Base-by-base conservation (phyloP, 2,329 filamentous ascomycete genomes). In the Fusarium sp. region DNA sequence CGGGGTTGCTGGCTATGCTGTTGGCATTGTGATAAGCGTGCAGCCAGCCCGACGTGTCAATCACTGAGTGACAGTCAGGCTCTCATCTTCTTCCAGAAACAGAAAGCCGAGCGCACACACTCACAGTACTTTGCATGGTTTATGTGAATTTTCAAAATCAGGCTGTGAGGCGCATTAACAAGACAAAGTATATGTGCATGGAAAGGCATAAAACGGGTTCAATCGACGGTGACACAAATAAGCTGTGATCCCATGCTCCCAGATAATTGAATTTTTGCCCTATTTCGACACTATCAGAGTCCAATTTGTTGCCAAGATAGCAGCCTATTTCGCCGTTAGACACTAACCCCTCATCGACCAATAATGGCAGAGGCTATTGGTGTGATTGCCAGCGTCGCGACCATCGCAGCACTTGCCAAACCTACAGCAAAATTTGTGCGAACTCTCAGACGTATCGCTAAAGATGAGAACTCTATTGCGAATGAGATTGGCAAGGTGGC, bases 31-130 rank as follows among this genome's bases (percentile, higher is more conserved):
- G 38, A 63, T 2, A 18, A 31, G 45, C 14, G 24, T 63, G 50
- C 38, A 63, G 58, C 20, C 38, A 50, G 58, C 20, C 34, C 1
- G 44, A 63, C 61, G 50, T 64, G 58, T 64, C 50, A 58, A 9
- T n/a, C 17, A 13, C 17, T 63, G 44, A 45, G 17, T 45, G 38
- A 53, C 0, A 31, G 18, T 6, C 14, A 13, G 42, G 6, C 34
- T 28, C 52, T 26, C 28, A 38, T 3, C n/a, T 14, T 31, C 1
- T 42, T 10, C 59, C 45, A 0, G 26, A 63, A 58, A 2, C 0
- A 58, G 59, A 36, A 43, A 45, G 3, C 45, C 59, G 39, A 64
- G 39, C 40, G 51, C 59, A 63, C 49, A 10, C 48, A 57, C 4
- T 6, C 3, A 1, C 9, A 7, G 1, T 1, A 7, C 17, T n/a